A percentile compares a stretch with the other conserved stretches of the same genome.
Conservation (phyloP, 176 grass and related monocot genomes). For the Triticum urartu region DNA sequence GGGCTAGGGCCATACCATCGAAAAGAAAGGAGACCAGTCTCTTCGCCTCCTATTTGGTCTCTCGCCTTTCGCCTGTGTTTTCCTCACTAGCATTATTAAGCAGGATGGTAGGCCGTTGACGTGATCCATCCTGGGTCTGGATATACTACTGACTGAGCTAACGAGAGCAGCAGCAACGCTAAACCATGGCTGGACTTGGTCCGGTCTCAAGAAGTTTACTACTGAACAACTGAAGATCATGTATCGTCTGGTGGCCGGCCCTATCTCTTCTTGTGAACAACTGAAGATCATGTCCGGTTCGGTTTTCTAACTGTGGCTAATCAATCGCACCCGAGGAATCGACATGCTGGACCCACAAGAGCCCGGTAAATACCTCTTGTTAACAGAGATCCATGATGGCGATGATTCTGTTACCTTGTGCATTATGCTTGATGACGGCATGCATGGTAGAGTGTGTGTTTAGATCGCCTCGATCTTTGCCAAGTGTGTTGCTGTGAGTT, state of each 20-base stretch:
- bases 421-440: slow-evolving; percentile 22
- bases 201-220: background rate
- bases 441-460: background rate
- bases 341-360: too few relatives aligned
- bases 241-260: too few relatives aligned
- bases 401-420: background rate
- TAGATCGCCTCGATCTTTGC: slow-evolving; percentile 4
- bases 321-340: too few relatives aligned
- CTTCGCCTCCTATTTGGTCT: slow-evolving; percentile 12
- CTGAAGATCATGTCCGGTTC: background rate
- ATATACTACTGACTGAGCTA: background rate
- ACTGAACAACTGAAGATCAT: too few relatives aligned
- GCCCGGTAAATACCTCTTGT: too few relatives aligned
- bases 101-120: background rate
- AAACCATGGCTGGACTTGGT: background rate
- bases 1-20: background rate
- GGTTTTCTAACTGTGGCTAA: background rate
- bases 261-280: too few relatives aligned
- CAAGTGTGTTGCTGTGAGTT: slow-evolving; percentile 3
- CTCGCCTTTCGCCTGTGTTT: slow-evolving; percentile 10
- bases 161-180: background rate
- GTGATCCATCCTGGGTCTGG: background rate
- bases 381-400: too few relatives aligned
- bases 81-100: slow-evolving; percentile 5
- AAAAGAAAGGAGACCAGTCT: slow-evolving; percentile 17